These are phyloP conservation scores for Purpureocillium lavendulum DNA, from an alignment of 2,329 filamentous ascomycete genomes.

Conservation along the genomic window DNA sequence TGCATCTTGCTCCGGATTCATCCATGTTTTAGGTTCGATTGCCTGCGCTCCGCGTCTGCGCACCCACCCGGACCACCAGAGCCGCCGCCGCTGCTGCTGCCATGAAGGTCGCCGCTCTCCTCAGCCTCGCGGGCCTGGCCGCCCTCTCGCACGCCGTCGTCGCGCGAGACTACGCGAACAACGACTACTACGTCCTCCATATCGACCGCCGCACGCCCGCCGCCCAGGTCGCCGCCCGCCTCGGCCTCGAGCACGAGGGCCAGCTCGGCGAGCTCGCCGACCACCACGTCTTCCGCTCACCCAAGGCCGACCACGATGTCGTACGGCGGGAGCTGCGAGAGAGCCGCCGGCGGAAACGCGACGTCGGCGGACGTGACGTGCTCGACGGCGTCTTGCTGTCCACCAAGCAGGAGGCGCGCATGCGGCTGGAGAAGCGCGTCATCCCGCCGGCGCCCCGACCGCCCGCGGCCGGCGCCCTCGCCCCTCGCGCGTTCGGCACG, in stretches of 20 bases:
- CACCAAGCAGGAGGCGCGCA: slow-evolving; percentile 58
- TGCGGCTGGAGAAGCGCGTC: slow-evolving; percentile 44
- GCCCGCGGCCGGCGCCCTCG: slow-evolving; percentile 15
- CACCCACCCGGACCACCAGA: neutral
- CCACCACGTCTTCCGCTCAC: slow-evolving; percentile 80
- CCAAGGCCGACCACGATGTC: slow-evolving; percentile 51
- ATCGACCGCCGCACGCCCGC: slow-evolving; percentile 61
- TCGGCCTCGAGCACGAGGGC: slow-evolving; percentile 77
- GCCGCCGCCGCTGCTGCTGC: slow-evolving; percentile 8
- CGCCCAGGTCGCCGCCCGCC: slow-evolving; percentile 56
- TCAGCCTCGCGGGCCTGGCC: slow-evolving; percentile 46
- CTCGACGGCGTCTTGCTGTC: slow-evolving; percentile 70
- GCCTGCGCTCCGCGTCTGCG: neutral
- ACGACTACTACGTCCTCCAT: slow-evolving; percentile 92
- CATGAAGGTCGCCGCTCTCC: slow-evolving; percentile 44
- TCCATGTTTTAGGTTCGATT: neutral
- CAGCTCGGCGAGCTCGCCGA: slow-evolving; percentile 66
- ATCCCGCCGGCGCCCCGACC: slow-evolving; percentile 29
- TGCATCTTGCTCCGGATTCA: too few species aligned
- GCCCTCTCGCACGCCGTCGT: slow-evolving; percentile 39
- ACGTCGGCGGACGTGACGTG: slow-evolving; percentile 41
- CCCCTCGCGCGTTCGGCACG: slow-evolving; percentile 7
- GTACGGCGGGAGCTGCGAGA: slow-evolving; percentile 45
- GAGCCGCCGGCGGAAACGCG: slow-evolving; percentile 54
- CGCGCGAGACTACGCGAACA: slow-evolving; percentile 63